phyloP scores from a whole-genome alignment of 768 basidiomycete species.

The Rhizopogon vinicolor region DNA sequence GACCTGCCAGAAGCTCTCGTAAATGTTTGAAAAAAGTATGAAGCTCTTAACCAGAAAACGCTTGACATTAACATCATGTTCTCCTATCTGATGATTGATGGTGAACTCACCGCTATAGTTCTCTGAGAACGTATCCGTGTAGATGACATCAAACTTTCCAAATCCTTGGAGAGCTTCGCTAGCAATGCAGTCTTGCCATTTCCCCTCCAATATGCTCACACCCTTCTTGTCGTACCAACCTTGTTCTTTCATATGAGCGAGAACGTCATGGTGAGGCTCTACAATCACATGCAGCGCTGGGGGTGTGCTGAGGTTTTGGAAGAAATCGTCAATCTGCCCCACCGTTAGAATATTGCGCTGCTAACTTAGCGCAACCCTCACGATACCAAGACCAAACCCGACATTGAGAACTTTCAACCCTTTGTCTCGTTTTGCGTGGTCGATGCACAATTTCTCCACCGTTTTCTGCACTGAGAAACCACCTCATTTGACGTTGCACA shows the following conservation, averaged over 20 bases:
- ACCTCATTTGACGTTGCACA: slow-evolving; percentile 14
- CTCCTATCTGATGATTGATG: neutral
- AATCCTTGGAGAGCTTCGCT: slow-evolving; percentile 49
- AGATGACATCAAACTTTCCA: slow-evolving; percentile 85
- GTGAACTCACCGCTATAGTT: slow-evolving; percentile 57
- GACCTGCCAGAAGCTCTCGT: slow-evolving; percentile 69
- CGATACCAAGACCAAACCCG: slow-evolving; percentile 93
- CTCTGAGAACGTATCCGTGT: slow-evolving; percentile 93
- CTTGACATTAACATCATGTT: neutral
- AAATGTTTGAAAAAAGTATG: slow-evolving; percentile 77
- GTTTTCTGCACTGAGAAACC: slow-evolving; percentile 65
- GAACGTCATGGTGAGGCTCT: slow-evolving; percentile 90
- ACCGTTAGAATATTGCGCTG: slow-evolving; percentile 3
- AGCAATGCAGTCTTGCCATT: slow-evolving; percentile 88
- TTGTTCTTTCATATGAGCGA: slow-evolving; percentile 67
- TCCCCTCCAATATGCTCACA: slow-evolving; percentile 80
- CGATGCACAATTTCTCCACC: slow-evolving; percentile 55
- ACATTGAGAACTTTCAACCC: slow-evolving; percentile 77
- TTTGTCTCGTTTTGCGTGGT: slow-evolving; percentile 38
- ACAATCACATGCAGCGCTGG: slow-evolving; percentile 84
- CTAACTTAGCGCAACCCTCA: slow-evolving; percentile 28
- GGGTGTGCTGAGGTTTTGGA: slow-evolving; percentile 56
- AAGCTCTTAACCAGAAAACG: slow-evolving; percentile 41
- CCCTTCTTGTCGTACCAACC: slow-evolving; percentile 79
- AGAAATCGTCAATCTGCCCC: slow-evolving; percentile 73